Conservation (phyloP, 768 basidiomycete species). For the Mycena maculata region DNA sequence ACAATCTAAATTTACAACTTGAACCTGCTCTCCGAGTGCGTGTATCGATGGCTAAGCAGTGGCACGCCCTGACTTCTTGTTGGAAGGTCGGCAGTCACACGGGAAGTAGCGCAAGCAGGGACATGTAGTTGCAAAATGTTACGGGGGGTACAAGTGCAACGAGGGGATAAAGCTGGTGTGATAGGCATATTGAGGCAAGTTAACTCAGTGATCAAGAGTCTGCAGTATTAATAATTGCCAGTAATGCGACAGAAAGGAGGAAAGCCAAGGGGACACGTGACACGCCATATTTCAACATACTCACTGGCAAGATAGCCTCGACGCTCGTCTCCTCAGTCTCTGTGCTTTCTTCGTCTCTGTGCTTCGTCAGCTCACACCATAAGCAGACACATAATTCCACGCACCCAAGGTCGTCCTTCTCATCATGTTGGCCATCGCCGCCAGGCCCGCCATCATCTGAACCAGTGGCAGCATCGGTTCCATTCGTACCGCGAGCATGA, state of each 20-base stretch:
- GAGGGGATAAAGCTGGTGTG: no score
- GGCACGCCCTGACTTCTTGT: constrained; percentile 8
- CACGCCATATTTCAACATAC: no score
- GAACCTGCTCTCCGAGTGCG: constrained; percentile 12
- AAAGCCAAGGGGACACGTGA: no score
- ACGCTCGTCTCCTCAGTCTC: constrained; percentile 9
- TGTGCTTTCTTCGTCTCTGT: constrained; percentile 16
- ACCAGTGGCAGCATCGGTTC: constrained; percentile 10
- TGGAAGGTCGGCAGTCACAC: no score
- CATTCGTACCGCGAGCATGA: constrained; percentile 15
- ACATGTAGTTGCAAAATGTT: no score
- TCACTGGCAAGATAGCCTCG: constrained; percentile 11
- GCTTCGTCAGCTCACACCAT: constrained; percentile 21
- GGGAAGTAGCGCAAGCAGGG: no score
- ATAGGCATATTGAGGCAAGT: no score
- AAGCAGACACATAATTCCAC: constrained; percentile 12
- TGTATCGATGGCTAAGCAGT: constrained; percentile 12
- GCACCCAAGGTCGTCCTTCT: constrained; percentile 12
- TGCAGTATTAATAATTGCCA: no score
- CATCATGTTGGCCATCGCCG: constrained; percentile 11
- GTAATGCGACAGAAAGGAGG: no score
- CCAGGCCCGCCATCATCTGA: constrained; percentile 11
- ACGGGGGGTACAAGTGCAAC: no score
- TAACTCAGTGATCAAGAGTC: no score
- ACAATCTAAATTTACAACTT: constrained; percentile 20